A percentile compares a stretch with the other conserved stretches of the same genome.
Conservation (phyloP, 2,329 filamentous ascomycete genomes). For the Aschersonia sp. region DNA sequence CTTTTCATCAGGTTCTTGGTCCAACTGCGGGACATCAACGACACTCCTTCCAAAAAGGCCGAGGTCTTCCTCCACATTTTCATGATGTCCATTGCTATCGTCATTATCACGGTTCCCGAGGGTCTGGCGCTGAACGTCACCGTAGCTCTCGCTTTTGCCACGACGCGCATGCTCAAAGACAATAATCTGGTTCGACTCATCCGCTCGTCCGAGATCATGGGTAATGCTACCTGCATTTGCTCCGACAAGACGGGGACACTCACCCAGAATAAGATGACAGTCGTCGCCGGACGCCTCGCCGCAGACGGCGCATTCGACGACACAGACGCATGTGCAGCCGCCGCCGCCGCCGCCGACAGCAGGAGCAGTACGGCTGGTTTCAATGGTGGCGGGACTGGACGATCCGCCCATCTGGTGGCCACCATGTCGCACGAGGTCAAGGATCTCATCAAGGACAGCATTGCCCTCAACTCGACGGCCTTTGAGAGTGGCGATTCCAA, state of each 20-base stretch:
- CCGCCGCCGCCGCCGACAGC: slow-evolving; percentile 8
- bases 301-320: slow-evolving; percentile 21
- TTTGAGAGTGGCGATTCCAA: slow-evolving; percentile 30
- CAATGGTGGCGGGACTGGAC: slow-evolving; percentile 6
- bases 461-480: slow-evolving; percentile 36
- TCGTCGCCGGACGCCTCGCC: slow-evolving; percentile 42
- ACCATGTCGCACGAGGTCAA: slow-evolving; percentile 19
- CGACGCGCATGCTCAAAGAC: slow-evolving; percentile 47
- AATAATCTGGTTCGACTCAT: slow-evolving; percentile 47
- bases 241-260: slow-evolving; percentile 54
- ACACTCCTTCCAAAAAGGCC: slow-evolving; percentile 32
- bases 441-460: slow-evolving; percentile 21
- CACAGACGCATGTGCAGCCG: slow-evolving; percentile 11
- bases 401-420: slow-evolving; percentile 14
- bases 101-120: slow-evolving; percentile 47
- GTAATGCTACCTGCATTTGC: slow-evolving; percentile 48
- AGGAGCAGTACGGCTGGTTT: too few relatives aligned
- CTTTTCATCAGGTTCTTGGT: slow-evolving; percentile 25
- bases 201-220: slow-evolving; percentile 49
- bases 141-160: slow-evolving; percentile 46
- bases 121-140: slow-evolving; percentile 47
- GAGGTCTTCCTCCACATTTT: slow-evolving; percentile 44
- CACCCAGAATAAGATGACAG: slow-evolving; percentile 49
- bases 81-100: slow-evolving; percentile 42
- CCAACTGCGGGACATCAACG: slow-evolving; percentile 17